Conservation (phyloP, 2,329 filamentous ascomycete genomes). For the Xylariaceae sp. region DNA sequence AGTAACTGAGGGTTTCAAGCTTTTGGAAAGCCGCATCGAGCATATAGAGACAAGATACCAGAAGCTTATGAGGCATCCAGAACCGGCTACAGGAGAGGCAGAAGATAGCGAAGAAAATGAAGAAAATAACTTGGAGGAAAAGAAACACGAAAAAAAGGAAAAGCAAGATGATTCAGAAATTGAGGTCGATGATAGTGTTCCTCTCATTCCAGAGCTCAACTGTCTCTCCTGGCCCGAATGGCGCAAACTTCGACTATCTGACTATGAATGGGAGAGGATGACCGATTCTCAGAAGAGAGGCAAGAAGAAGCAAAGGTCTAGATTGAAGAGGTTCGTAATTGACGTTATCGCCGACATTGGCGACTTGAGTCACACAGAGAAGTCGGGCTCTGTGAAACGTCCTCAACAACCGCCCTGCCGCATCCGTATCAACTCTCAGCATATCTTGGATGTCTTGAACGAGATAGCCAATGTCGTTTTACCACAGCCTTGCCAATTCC, state of each 20-base stretch:
- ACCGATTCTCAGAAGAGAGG: conserved; percentile 12
- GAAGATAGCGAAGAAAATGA: no score
- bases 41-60: no score
- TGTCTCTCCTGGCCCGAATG: conserved; percentile 21
- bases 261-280: conserved; percentile 11
- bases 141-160: background rate
- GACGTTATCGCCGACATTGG: conserved; percentile 1
- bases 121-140: background rate
- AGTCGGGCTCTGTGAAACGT: background rate
- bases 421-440: conserved; percentile 23
- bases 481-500: conserved; percentile 19
- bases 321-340: background rate
- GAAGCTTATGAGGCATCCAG: no score
- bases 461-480: conserved; percentile 9
- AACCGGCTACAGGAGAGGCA: no score
- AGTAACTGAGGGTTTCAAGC: no score
- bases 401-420: conserved; percentile 7
- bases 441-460: conserved; percentile 14
- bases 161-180: background rate
- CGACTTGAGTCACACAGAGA: conserved; percentile 3
- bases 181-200: conserved; percentile 3
- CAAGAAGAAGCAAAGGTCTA: background rate
- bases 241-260: conserved; percentile 18
- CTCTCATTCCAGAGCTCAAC: conserved; percentile 7
- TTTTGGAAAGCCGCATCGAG: no score